Conservation (phyloP, 2,329 filamentous ascomycete genomes). For the Chrysoporthe cubensis region DNA sequence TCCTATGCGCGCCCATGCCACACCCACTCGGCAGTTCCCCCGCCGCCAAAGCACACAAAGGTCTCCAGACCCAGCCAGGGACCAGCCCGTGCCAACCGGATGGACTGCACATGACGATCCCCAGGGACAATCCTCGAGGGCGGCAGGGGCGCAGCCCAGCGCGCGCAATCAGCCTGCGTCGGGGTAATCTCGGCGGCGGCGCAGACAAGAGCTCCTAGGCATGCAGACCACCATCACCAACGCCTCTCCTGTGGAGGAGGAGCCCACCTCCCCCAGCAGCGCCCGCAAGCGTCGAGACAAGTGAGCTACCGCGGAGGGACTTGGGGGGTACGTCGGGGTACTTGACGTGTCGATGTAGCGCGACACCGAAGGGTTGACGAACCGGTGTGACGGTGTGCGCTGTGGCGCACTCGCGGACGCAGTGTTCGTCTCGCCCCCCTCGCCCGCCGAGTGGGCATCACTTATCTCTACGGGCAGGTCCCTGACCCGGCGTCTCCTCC, state of each 20-base stretch:
- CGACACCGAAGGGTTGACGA: neutral
- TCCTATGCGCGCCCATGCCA: neutral
- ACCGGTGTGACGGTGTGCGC: neutral
- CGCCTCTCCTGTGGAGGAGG: neutral
- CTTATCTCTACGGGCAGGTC: neutral
- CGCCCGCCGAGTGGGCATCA: neutral
- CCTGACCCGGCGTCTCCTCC: neutral
- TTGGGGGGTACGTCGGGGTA: slow-evolving; percentile 1
- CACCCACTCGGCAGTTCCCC: neutral
- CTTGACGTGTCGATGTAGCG: neutral
- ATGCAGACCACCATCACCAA: slow-evolving; percentile 17
- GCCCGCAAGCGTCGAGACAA: neutral
- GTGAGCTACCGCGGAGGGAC: neutral
- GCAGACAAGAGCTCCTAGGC: neutral
- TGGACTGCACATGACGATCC: neutral
- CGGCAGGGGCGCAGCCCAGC: neutral
- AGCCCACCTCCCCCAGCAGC: slow-evolving; percentile 10
- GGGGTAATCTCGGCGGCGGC: neutral
- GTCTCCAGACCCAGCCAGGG: neutral
- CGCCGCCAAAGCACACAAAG: neutral
- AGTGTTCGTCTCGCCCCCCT: neutral
- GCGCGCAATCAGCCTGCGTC: neutral
- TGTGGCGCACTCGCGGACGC: neutral
- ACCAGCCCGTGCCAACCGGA: neutral
- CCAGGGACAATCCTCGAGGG: too few relatives aligned